Percentiles rank a stretch among this genome's conserved stretches.
Evolutionary conservation across 306 rosid species (phyloP).

Genomic region (Mucuna pruriens): DNA sequence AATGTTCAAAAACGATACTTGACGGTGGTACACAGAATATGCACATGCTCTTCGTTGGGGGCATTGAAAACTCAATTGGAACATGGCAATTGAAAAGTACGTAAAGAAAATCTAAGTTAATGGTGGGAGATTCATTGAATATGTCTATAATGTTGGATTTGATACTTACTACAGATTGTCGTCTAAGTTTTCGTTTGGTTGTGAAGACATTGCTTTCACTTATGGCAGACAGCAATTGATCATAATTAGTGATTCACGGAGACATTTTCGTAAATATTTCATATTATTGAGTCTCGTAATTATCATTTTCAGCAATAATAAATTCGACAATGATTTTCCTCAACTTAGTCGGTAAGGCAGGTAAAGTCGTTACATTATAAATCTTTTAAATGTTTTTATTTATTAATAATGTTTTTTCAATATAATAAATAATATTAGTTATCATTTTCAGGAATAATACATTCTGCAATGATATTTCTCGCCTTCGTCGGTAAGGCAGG

Average conservation of each 20-base stretch:
- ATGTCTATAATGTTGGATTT: background rate
- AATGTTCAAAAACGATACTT: background rate
- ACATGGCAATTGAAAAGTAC: slow-evolving; percentile 23
- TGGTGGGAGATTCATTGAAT: slow-evolving; percentile 26
- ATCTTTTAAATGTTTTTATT: background rate
- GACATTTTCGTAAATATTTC: slow-evolving; percentile 1
- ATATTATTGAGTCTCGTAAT: background rate
- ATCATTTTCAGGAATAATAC: background rate
- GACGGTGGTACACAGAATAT: background rate
- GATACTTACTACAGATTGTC: slow-evolving; percentile 1
- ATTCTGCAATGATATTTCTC: background rate
- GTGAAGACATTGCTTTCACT: slow-evolving; percentile 10
- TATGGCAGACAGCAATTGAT: slow-evolving; percentile 12
- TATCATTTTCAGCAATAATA: background rate
- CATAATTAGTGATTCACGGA: slow-evolving; percentile 25
- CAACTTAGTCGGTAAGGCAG: slow-evolving; percentile 10
- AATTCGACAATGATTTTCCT: background rate
- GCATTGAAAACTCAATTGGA: background rate
- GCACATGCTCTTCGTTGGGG: background rate
- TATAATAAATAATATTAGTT: too few species aligned
- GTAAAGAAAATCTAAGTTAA: background rate
- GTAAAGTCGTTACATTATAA: background rate
- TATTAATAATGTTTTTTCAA: background rate
- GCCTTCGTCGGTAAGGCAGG: background rate
- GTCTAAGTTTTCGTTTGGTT: background rate